Evolutionary conservation across 179 eudicot genomes (phyloP), one percentile per base, ranked within the genome.

Genomic region (Beta lomatogona): DNA sequence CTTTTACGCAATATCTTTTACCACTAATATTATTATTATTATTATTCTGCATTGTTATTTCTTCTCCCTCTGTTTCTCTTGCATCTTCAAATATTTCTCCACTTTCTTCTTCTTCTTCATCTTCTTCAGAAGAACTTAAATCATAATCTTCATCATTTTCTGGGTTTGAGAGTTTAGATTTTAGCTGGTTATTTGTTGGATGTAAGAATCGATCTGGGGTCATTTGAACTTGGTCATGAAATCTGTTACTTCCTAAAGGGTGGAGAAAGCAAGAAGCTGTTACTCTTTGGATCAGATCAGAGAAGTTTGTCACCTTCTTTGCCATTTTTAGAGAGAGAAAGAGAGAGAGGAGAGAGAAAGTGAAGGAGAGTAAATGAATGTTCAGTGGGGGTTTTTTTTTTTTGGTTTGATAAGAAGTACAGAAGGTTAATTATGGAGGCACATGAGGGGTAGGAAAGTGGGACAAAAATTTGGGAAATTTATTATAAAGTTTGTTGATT

Each of bases 271-370:
- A 97, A 9, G 90, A 85, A 1, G 97, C 92, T 36, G 99, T 91
- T 76, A 93, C 99, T 6, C 98, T 89, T 80, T 97, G 98, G 90
- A 97, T 90, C 87, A 97, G 98, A 93, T 94, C 97, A 76, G 99
- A 89, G 84, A 97, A 92, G 73, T 92, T 91, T 8, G 95, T 85
- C 67, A 90, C 92, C 74, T 89, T 92, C 81, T 15, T 83, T 4
- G 91, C 85, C 85, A 85, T 85, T 75, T 21, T 36, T 3, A 73
- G 76, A 73, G 76, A 53, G 45, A 31, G 12, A 31, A 4, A 4
- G 25, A 2, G 46, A 12, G 46, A 9, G 12, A 8, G 21, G 72
- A 44, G 72, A 68, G 63, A 55, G 63, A 55, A 28, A 31, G 11
- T n/a, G 22, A 14, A 9, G 22, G 55, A 18, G 58, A 46, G 14